phyloP scores from a whole-genome alignment of 208 protist genomes.

The Phytomonas serpens region DNA sequence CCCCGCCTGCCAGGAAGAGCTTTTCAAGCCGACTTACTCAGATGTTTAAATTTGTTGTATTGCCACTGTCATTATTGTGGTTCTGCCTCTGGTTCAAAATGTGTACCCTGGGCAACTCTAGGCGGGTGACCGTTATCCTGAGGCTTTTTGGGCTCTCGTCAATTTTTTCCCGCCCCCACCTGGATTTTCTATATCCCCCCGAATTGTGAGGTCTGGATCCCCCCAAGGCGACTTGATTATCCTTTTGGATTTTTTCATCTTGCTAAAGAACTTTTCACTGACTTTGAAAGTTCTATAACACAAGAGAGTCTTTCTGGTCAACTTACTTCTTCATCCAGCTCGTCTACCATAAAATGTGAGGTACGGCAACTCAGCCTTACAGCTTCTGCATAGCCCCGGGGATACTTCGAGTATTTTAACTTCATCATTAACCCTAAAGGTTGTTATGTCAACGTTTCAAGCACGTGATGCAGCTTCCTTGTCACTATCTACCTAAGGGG shows the following conservation, averaged over 20 bases:
- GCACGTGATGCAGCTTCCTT: background rate
- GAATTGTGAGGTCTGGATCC: background rate
- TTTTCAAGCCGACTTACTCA: too few species aligned
- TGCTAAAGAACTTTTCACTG: background rate
- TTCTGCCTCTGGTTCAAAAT: background rate
- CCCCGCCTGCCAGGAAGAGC: too few species aligned
- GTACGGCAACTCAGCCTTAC: background rate
- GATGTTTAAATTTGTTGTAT: too few species aligned
- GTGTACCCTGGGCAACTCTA: background rate
- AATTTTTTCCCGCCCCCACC: background rate
- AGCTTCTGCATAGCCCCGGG: background rate
- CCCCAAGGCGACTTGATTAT: background rate
- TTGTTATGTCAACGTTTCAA: background rate
- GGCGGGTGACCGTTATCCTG: background rate
- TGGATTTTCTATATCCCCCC: too few species aligned
- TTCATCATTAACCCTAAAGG: background rate
- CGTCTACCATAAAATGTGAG: background rate
- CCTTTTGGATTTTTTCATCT: background rate
- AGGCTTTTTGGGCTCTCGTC: background rate
- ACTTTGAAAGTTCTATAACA: background rate
- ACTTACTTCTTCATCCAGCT: background rate
- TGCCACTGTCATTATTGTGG: too few species aligned
- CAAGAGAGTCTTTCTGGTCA: background rate
- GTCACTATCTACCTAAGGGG: background rate
- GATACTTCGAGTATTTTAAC: background rate